A percentile compares a stretch with the other conserved stretches of the same genome.
These are phyloP conservation scores for Deinandra increscens DNA, from an alignment of 129 eudicot species.

Conservation along the genomic window DNA sequence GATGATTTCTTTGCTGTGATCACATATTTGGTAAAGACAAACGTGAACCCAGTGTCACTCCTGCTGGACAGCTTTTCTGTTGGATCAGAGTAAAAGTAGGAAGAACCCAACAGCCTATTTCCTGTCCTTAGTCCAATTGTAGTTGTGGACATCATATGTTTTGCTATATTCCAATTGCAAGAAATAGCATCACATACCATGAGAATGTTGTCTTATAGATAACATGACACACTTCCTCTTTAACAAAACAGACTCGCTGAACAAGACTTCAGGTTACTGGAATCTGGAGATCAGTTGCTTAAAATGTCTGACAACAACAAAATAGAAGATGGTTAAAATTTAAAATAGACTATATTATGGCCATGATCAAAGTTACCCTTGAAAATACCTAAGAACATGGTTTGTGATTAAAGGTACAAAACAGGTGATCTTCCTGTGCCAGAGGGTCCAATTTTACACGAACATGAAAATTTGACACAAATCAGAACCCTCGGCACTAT, in stretches of 20 bases:
- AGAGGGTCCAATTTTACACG: no score
- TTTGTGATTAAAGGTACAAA: neutral
- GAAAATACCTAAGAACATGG: neutral
- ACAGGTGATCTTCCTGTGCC: no score
- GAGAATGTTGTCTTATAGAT: conserved; percentile 5
- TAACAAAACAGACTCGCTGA: neutral
- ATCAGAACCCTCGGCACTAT: no score
- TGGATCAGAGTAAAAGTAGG: conserved; percentile 63
- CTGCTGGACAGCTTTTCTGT: conserved; percentile 55
- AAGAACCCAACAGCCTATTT: conserved; percentile 55
- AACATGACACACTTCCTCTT: neutral
- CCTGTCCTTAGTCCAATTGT: conserved; percentile 89
- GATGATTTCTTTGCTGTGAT: conserved; percentile 52
- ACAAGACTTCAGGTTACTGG: conserved; percentile 8
- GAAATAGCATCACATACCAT: conserved; percentile 31
- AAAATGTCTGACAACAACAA: conserved; percentile 7
- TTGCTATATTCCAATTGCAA: conserved; percentile 8
- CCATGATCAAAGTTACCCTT: neutral
- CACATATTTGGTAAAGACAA: conserved; percentile 42
- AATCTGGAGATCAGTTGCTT: conserved; percentile 3
- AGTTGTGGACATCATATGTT: conserved; percentile 65
- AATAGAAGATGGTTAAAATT: conserved; percentile 6
- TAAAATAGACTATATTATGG: neutral
- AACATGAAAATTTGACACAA: no score
- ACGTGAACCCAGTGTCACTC: conserved; percentile 35